A percentile compares a stretch with the other conserved stretches of the same genome.
These are phyloP conservation scores for Bremia lactucae DNA, from an alignment of 352 stramenopile genomes.

Conservation along the genomic window DNA sequence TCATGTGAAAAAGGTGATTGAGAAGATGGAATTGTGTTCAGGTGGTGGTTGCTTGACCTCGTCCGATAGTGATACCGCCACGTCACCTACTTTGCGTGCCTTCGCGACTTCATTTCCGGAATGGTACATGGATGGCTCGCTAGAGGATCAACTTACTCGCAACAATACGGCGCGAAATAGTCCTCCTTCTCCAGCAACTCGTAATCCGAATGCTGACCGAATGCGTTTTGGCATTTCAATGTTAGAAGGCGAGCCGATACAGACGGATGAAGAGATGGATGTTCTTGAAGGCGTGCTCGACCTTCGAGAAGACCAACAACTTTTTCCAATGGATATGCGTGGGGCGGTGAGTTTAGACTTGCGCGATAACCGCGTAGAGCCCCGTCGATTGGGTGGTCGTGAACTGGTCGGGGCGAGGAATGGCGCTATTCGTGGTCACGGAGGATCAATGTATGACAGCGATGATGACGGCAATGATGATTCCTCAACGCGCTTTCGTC, in stretches of 20 bases:
- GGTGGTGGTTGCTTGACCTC: conserved; percentile 28
- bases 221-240: conserved; percentile 34
- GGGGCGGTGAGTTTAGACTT: conserved; percentile 31
- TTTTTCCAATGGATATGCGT: conserved; percentile 43
- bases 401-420: conserved; percentile 12
- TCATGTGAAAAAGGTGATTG: conserved; percentile 62
- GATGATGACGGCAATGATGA: conserved; percentile 44
- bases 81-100: conserved; percentile 46
- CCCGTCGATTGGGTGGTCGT: conserved; percentile 18
- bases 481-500: conserved; percentile 25
- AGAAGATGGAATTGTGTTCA: conserved; percentile 81
- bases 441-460: conserved; percentile 29
- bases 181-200: conserved; percentile 15
- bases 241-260: conserved; percentile 48
- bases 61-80: conserved; percentile 26
- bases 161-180: conserved; percentile 35
- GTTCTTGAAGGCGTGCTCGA: conserved; percentile 60
- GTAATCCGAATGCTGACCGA: conserved; percentile 34
- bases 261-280: conserved; percentile 58
- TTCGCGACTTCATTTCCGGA: conserved; percentile 53
- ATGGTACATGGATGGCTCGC: conserved; percentile 48
- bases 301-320: conserved; percentile 45
- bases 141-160: conserved; percentile 39
- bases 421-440: conserved; percentile 15
- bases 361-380: conserved; percentile 17